A percentile compares a stretch with the other conserved stretches of the same genome.
Conservation (phyloP, 1,139 yeast species). For the Sporopachydermia cereana region DNA sequence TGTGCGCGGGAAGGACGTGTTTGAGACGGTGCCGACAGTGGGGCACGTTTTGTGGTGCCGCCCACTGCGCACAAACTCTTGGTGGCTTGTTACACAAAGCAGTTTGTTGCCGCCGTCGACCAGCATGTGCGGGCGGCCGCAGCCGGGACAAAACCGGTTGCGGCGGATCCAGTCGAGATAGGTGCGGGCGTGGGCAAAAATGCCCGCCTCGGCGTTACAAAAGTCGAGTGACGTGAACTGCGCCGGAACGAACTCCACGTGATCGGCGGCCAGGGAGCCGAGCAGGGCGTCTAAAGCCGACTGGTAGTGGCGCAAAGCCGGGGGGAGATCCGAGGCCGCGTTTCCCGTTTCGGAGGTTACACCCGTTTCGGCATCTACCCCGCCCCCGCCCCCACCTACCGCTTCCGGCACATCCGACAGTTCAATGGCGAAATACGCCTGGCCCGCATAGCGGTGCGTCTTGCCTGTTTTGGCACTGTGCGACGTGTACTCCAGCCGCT, state of each 20-base stretch:
- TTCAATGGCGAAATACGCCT: slow-evolving; percentile 72
- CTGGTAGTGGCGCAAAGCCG: too few species aligned
- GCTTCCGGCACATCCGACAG: slow-evolving; percentile 26
- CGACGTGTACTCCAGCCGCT: slow-evolving; percentile 18
- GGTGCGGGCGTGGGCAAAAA: slow-evolving; percentile 74
- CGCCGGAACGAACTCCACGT: slow-evolving; percentile 22
- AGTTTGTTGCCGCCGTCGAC: slow-evolving; percentile 79
- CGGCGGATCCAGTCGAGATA: slow-evolving; percentile 76
- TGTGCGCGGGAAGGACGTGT: slow-evolving; percentile 79
- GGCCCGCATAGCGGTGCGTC: slow-evolving; percentile 49
- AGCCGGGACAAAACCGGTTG: slow-evolving; percentile 76
- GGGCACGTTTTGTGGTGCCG: slow-evolving; percentile 20
- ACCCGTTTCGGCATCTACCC: slow-evolving; percentile 12
- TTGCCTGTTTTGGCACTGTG: slow-evolving; percentile 20
- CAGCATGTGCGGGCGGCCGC: slow-evolving; percentile 62
- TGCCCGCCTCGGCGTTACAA: slow-evolving; percentile 41
- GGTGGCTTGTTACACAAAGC: slow-evolving; percentile 36
- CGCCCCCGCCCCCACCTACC: too few species aligned
- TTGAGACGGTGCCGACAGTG: slow-evolving; percentile 25
- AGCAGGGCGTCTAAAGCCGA: slow-evolving; percentile 5
- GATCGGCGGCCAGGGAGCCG: slow-evolving; percentile 16
- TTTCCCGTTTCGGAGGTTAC: slow-evolving; percentile 7
- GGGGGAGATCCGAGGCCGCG: slow-evolving; percentile 8
- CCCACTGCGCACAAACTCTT: slow-evolving; percentile 20
- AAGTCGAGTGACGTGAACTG: slow-evolving; percentile 17